Base-by-base conservation (phyloP, 495 filamentous ascomycete genomes). In the Lophiostoma macrostomum region DNA sequence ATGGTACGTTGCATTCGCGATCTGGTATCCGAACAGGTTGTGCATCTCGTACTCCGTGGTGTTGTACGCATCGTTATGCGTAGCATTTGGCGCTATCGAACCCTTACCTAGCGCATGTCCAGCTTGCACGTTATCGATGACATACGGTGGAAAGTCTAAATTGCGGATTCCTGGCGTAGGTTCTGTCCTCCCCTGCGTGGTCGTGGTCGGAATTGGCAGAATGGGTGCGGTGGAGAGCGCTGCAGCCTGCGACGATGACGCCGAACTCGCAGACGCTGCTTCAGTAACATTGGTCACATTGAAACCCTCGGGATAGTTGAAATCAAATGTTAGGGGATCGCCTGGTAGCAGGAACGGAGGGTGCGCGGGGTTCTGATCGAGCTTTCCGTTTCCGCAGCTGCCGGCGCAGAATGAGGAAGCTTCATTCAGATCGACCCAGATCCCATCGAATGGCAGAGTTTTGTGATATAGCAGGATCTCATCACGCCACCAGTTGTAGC, bases 111-210 rank as follows among this genome's bases (percentile, higher is more conserved):
- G 29, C 29, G 29, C 7, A 32, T 32, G 29, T 7, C 29, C 29
- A 7, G 29, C n/a, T n/a, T 32, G 29, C 29, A 32, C 29, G 56
- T 91, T 78, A 68, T 94, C 84, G 66, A 94, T 81, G 5, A 78
- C 79, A 54, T 94, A 94, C 3, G 88, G 88, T 6, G 88, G 88
- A 64, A 83, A 75, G 56, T 87, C 83, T 48, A 91, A 66, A 56
- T 90, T 74, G 10, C 88, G 76, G 13, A 76, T 69, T 5, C 82
- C 83, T 0, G 83, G 77, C 6, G 82, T 87, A 11, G 83, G 79
- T n/a, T 32, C 29, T 7, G 29, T 32, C 7, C 29, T 7, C n/a
- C 29, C 29, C 29, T 32, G n/a, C 7, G 7, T 32, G n/a, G 29
- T 32, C 1, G 72, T 84, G 11, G 78, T 84, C 1, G 79, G 74